Evolutionary conservation across 2,329 filamentous ascomycete genomes (phyloP).

Genomic region (Beauveria asiatica): DNA sequence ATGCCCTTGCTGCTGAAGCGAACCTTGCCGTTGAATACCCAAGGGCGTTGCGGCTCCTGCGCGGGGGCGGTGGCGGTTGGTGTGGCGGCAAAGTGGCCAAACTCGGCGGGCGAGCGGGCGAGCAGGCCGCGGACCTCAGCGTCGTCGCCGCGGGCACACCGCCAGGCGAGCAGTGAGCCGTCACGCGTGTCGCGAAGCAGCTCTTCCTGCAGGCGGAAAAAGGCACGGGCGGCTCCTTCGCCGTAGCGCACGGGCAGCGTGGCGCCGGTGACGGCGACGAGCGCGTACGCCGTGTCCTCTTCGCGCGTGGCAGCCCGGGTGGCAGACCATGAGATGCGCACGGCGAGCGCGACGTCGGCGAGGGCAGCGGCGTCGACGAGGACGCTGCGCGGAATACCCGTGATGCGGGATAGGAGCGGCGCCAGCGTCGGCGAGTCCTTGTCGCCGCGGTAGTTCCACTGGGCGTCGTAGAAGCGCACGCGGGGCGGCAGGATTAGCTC

Average conservation of each 20-base stretch:
- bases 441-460: conserved; percentile 4
- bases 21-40: conserved; percentile 5
- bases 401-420: background rate
- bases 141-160: background rate
- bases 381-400: conserved; percentile 1
- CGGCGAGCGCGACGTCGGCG: conserved; percentile 1
- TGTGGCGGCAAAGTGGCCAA: background rate
- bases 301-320: background rate
- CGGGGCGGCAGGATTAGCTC: conserved; percentile 4
- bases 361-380: background rate
- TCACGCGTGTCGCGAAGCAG: conserved; percentile 8
- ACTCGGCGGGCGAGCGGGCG: conserved; percentile 6
- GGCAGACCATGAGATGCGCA: conserved; percentile 6
- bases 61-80: background rate
- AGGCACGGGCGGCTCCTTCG: background rate
- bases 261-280: conserved; percentile 2
- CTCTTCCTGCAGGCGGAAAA: conserved; percentile 9
- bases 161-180: conserved; percentile 9
- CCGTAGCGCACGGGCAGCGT: conserved; percentile 6
- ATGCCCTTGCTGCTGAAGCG: conserved; percentile 8
- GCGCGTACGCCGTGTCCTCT: conserved; percentile 4
- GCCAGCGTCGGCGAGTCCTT: conserved; percentile 3
- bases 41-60: background rate
- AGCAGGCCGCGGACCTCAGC: conserved; percentile 3
- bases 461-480: conserved; percentile 6